A percentile compares a stretch with the other conserved stretches of the same genome.
phyloP scores from a whole-genome alignment of 768 basidiomycete species.

The Tricholoma hemisulphureum region DNA sequence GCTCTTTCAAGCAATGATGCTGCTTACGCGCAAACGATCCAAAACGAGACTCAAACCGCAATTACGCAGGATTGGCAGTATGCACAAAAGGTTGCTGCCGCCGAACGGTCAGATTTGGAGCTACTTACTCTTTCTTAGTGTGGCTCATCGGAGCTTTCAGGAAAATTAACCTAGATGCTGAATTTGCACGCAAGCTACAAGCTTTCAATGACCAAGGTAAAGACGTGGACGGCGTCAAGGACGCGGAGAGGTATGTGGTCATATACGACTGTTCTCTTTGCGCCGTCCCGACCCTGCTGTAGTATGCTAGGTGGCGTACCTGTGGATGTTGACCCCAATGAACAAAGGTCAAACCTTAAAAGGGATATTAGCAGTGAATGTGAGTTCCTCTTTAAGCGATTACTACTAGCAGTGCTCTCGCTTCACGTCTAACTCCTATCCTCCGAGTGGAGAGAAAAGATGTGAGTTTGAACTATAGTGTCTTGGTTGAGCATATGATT shows the following conservation, averaged over 20 bases:
- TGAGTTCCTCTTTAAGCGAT: neutral
- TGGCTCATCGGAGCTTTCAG: constrained; percentile 13
- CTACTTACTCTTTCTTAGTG: neutral
- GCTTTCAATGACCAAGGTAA: constrained; percentile 26
- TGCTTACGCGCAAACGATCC: constrained; percentile 30
- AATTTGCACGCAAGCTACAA: constrained; percentile 36
- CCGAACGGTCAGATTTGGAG: constrained; percentile 19
- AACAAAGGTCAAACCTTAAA: neutral
- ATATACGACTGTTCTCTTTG: neutral
- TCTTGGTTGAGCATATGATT: neutral
- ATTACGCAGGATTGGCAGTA: constrained; percentile 28
- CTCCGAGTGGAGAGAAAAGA: too few relatives aligned
- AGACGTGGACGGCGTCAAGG: constrained; percentile 27
- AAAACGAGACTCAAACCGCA: constrained; percentile 24
- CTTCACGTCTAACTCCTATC: neutral
- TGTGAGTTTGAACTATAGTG: neutral
- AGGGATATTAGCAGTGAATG: neutral
- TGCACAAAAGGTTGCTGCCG: constrained; percentile 37
- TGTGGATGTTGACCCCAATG: neutral
- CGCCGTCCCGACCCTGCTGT: neutral
- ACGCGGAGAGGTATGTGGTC: constrained; percentile 28
- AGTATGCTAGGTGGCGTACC: neutral
- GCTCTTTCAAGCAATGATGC: constrained; percentile 29
- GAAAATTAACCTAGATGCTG: constrained; percentile 33
- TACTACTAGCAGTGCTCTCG: neutral